phyloP scores from a whole-genome alignment of 2,329 filamentous ascomycete genomes.

The Purpureocillium lavendulum region DNA sequence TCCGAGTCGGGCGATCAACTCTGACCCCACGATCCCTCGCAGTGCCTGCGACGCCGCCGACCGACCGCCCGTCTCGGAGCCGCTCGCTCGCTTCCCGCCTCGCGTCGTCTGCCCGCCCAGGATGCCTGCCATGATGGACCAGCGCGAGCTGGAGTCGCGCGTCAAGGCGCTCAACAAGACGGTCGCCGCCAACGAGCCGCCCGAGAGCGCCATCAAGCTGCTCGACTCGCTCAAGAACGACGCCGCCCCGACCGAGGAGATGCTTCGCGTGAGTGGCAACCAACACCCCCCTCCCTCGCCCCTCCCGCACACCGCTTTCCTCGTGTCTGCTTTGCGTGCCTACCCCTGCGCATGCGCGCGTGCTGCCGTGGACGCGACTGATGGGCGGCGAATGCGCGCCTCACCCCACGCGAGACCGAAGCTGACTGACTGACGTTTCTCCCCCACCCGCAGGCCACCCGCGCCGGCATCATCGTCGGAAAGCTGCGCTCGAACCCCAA shows the following conservation, averaged over 20 bases:
- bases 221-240: constrained; percentile 73
- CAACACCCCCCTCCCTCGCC: neutral
- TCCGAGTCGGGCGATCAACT: constrained; percentile 2
- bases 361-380: too few species aligned
- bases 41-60: neutral
- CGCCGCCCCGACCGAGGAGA: constrained; percentile 77
- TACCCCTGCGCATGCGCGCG: too few species aligned
- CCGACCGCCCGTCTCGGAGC: too few species aligned
- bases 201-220: constrained; percentile 63
- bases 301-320: neutral
- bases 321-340: neutral
- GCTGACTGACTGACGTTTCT: neutral
- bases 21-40: constrained; percentile 1
- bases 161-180: constrained; percentile 77
- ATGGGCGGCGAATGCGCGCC: too few species aligned
- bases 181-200: constrained; percentile 63
- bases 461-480: constrained; percentile 82
- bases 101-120: too few species aligned
- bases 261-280: constrained; percentile 62
- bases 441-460: constrained; percentile 53
- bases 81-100: too few species aligned
- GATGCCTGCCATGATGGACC: constrained; percentile 50
- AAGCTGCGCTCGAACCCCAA: constrained; percentile 69
- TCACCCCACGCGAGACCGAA: too few species aligned
- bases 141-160: constrained; percentile 70